These are phyloP conservation scores for Pelargonium cotyledonis DNA, from an alignment of 441 rosid genomes.

Conservation along the genomic window DNA sequence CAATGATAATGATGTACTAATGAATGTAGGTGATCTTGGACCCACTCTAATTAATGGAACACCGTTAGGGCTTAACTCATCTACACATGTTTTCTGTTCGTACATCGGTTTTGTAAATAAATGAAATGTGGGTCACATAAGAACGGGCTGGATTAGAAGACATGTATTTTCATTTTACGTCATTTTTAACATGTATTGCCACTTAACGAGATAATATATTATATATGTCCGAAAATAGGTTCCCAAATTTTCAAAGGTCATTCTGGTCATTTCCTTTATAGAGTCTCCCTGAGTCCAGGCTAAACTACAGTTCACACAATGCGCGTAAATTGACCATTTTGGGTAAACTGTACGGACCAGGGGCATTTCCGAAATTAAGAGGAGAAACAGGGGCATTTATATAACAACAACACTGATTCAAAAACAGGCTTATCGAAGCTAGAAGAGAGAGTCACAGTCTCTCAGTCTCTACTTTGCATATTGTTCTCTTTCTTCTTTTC, in stretches of 20 bases:
- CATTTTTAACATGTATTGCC: too few species aligned
- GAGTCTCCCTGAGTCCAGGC: background rate
- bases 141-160: too few species aligned
- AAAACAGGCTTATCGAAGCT: constrained; percentile 8
- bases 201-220: too few species aligned
- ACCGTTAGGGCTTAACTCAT: too few species aligned
- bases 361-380: background rate
- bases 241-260: background rate
- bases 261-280: background rate
- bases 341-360: background rate
- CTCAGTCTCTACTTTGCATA: constrained; percentile 29
- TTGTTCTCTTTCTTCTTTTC: constrained; percentile 21
- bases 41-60: too few species aligned
- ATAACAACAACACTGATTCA: background rate
- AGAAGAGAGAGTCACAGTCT: background rate
- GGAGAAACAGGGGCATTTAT: background rate
- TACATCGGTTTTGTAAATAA: too few species aligned
- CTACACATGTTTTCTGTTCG: too few species aligned
- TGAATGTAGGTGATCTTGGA: too few species aligned
- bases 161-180: too few species aligned
- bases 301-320: background rate
- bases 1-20: too few species aligned
- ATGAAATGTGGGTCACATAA: too few species aligned
- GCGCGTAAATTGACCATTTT: background rate
- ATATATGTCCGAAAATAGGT: too few species aligned